Percentiles rank a stretch among this genome's conserved stretches.
phyloP scores from a whole-genome alignment of 257 asterid genomes.

The Solanum lignicaule region DNA sequence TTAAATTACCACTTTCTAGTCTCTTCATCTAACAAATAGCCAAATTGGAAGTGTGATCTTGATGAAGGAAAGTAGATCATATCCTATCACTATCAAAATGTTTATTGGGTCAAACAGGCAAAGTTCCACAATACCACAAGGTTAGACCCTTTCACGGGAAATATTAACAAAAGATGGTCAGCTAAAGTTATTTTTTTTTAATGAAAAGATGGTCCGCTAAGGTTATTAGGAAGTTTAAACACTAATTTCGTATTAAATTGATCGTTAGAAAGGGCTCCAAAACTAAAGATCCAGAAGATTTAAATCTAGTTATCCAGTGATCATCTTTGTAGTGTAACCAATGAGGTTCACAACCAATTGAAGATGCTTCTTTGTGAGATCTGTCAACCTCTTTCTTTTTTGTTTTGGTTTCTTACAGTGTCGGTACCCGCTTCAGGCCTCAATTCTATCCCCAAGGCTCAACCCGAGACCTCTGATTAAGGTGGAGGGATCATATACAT shows the following conservation, averaged over 20 bases:
- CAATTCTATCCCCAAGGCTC: background rate
- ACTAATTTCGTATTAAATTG: background rate
- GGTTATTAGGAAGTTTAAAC: background rate
- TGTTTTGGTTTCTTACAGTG: background rate
- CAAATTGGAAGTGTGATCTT: background rate
- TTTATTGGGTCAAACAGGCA: background rate
- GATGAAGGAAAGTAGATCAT: background rate
- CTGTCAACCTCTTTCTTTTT: background rate
- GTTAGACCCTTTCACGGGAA: background rate
- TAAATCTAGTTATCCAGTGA: background rate
- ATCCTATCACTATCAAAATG: background rate
- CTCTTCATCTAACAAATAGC: background rate
- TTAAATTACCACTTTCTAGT: background rate
- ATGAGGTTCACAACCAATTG: background rate
- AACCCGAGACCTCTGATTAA: background rate
- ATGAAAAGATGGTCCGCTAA: background rate
- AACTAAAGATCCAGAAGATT: background rate
- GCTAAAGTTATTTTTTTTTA: background rate
- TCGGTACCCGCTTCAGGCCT: background rate
- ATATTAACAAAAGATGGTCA: background rate
- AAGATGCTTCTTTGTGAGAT: background rate
- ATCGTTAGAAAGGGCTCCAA: background rate
- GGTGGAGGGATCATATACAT: background rate
- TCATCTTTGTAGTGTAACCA: background rate
- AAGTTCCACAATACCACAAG: background rate